A percentile compares a stretch with the other conserved stretches of the same genome.
These are phyloP conservation scores for Vicia villosa DNA, from an alignment of 306 rosid genomes.

Conservation along the genomic window DNA sequence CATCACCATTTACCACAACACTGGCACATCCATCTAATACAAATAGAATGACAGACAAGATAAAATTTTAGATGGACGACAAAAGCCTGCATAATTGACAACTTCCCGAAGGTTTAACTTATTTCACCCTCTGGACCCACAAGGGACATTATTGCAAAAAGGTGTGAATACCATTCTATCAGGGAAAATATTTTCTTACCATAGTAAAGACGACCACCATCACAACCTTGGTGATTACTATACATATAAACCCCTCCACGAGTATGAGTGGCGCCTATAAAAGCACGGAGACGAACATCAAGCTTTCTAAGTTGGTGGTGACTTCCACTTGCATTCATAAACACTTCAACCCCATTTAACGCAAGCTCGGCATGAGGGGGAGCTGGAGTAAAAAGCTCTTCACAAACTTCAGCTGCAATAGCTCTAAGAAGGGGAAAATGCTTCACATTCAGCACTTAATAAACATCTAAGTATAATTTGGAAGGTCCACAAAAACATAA, in stretches of 20 bases:
- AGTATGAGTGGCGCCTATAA: constrained; percentile 81
- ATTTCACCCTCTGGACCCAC: constrained; percentile 17
- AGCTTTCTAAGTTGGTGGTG: constrained; percentile 99
- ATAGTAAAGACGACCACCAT: constrained; percentile 94
- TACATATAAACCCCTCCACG: constrained; percentile 96
- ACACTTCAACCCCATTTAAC: constrained; percentile 95
- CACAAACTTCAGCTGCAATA: constrained; percentile 94
- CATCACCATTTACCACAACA: constrained; percentile 85
- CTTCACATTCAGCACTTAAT: constrained; percentile 34
- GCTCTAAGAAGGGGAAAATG: constrained; percentile 57
- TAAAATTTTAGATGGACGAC: constrained; percentile 15
- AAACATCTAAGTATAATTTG: constrained; percentile 25
- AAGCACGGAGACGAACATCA: constrained; percentile 87
- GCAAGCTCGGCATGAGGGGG: constrained; percentile 95
- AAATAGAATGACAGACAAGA: constrained; percentile 23
- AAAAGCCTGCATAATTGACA: constrained; percentile 22
- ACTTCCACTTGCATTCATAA: constrained; percentile 98
- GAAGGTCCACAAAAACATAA: constrained; percentile 22
- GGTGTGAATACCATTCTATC: not conserved
- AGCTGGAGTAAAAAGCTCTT: constrained; percentile 76
- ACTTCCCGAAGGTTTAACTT: constrained; percentile 19
- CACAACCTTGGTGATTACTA: constrained; percentile 96
- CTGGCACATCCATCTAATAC: constrained; percentile 86
- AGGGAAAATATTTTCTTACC: constrained; percentile 49
- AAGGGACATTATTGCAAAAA: constrained; percentile 15